Percentiles rank a stretch among this genome's conserved stretches.
phyloP scores from a whole-genome alignment of 768 basidiomycete species.

The Russula vinacea region DNA sequence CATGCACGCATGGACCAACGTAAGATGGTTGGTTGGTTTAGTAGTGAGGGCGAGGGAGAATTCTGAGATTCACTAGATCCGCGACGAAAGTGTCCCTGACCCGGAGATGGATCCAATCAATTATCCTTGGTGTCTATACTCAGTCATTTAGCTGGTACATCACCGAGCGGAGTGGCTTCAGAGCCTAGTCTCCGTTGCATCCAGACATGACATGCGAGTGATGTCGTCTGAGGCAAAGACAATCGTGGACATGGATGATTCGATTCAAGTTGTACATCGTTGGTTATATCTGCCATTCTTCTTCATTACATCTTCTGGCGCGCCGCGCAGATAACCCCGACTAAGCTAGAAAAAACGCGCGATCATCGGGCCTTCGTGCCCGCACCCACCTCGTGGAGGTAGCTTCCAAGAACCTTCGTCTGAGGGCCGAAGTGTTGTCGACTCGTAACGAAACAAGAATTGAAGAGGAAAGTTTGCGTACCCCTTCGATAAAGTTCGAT shows the following conservation, averaged over 20 bases:
- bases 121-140: background rate
- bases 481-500: slow-evolving; percentile 85
- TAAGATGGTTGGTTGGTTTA: background rate
- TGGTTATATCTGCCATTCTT: background rate
- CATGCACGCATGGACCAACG: background rate
- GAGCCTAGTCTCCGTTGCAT: background rate
- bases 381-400: slow-evolving; percentile 14
- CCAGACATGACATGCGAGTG: too few relatives aligned
- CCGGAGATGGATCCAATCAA: background rate
- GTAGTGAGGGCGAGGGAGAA: background rate
- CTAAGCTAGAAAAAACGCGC: background rate
- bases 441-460: background rate
- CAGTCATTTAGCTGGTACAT: background rate
- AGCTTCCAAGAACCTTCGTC: slow-evolving; percentile 26
- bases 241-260: background rate
- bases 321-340: background rate
- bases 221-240: background rate
- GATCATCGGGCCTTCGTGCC: slow-evolving; percentile 8
- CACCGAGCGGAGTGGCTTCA: background rate
- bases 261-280: background rate
- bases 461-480: slow-evolving; percentile 39
- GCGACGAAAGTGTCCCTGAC: background rate
- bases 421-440: background rate
- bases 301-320: background rate
- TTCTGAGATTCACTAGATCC: slow-evolving; percentile 1